Conservation (phyloP, 305 asterid species). For the Fraxinus angustifolia region DNA sequence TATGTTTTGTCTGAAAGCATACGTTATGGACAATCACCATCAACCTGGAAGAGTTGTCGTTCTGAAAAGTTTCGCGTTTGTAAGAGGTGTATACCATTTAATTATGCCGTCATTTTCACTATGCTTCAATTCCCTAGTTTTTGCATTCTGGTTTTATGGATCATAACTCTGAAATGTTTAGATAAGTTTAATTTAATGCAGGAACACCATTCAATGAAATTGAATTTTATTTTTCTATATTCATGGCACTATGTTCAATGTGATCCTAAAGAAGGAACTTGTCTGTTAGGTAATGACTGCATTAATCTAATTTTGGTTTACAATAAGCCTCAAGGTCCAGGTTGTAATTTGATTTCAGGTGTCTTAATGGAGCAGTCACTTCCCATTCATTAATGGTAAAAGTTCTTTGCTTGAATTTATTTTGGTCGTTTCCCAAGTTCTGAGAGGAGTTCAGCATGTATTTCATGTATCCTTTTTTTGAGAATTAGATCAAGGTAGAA, state of each 20-base stretch:
- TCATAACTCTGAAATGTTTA: neutral
- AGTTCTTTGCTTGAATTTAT: neutral
- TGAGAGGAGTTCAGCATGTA: neutral
- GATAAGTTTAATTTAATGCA: neutral
- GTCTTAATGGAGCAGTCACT: neutral
- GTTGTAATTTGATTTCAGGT: neutral
- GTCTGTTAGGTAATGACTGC: neutral
- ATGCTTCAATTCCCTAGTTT: neutral
- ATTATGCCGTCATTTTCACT: neutral
- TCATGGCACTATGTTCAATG: neutral
- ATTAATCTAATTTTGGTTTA: neutral
- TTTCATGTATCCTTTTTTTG: neutral
- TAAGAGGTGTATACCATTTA: neutral
- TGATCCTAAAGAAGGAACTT: neutral
- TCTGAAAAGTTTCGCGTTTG: constrained; percentile 13
- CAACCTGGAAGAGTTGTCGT: neutral
- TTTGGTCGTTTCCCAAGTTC: neutral
- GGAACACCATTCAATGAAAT: neutral
- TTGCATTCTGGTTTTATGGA: neutral
- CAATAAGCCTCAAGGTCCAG: neutral
- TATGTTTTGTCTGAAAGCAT: neutral
- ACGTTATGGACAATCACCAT: neutral
- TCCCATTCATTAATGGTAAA: neutral
- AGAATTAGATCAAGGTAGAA: neutral
- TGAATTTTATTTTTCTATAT: neutral